phyloP scores from a whole-genome alignment of 192 early-diverging fungal species.

The Backusella psychrophila region DNA sequence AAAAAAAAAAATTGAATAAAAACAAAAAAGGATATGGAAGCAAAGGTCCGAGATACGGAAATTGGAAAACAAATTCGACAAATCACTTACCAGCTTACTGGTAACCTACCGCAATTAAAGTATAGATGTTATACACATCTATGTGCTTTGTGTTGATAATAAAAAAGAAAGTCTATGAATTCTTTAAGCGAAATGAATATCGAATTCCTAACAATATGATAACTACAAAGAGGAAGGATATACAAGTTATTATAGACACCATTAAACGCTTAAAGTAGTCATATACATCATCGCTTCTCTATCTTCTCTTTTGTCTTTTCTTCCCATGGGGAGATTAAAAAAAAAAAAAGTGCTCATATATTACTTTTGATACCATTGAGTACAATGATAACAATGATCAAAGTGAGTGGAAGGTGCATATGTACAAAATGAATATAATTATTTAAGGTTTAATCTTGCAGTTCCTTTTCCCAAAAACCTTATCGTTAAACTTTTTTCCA shows the following conservation, averaged over 20 bases:
- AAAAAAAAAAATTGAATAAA: too few relatives aligned
- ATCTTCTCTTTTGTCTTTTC: neutral
- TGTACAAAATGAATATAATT: neutral
- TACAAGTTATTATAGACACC: neutral
- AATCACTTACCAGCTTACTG: neutral
- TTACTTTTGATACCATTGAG: neutral
- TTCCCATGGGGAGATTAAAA: conserved; percentile 1
- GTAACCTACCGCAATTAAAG: neutral
- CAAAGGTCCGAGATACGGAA: neutral
- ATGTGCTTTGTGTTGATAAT: neutral
- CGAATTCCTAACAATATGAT: neutral
- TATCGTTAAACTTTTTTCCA: neutral
- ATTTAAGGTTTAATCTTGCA: neutral
- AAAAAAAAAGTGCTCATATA: neutral
- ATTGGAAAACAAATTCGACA: neutral
- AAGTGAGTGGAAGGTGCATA: neutral
- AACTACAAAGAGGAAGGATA: too few relatives aligned
- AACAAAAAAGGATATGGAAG: neutral
- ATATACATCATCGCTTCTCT: neutral
- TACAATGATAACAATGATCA: neutral
- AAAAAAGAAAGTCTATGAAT: neutral
- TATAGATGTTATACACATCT: too few relatives aligned
- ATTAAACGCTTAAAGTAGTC: neutral
- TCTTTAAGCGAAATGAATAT: neutral
- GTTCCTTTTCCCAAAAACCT: neutral